Evolutionary conservation across 805 yeast genomes (phyloP), one percentile per base, ranked within the genome.

Genomic region (Allodekkera sacchari): DNA sequence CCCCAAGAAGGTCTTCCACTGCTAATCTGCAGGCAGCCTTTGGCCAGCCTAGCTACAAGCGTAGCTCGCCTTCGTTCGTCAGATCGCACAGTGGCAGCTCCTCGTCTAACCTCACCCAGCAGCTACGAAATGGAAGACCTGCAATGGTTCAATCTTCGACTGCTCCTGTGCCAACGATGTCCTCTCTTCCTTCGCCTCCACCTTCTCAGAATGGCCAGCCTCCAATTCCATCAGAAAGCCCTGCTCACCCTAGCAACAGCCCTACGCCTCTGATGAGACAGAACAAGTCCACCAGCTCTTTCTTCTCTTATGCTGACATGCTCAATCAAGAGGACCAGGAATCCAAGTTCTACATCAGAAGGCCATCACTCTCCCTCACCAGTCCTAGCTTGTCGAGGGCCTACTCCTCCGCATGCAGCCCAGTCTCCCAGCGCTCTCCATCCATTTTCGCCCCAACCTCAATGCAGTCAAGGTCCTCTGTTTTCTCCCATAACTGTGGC

Each of bases 261-360:
- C 32, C 67, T 12, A 57, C 57, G 30, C 48, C 55, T 41, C 18
- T 33, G 18, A 21, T 46, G 20, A 45, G 33, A 30, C 43, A 45
- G 22, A 49, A 46, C 32, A 57, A 51, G 32, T 56, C 64, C 20
- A 50, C 57, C 17, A 55, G 67, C 14, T 63, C 68, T 23, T 83
- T 83, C 50, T 79, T 74, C 48, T 77, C 87, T 3, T 83, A 80
- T 53, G 94, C 89, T 4, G 95, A 83, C 45, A 69, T 83, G 71
- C 67, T 81, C 38, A 71, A 64, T 41, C 75, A 72, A 44, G 89
- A 80, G 53, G 81, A 77, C 45, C 63, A 55, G 27, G 63, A 58
- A 31, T 42, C 48, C 8, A 48, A 50, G 19, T 46, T 44, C 25
- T 41, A 50, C 20, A 65, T 73, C 32, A 69, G 82, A 53, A 68